Percentiles rank a stretch among this genome's conserved stretches.
Evolutionary conservation across 2,329 filamentous ascomycete genomes (phyloP).

Genomic region (Diplodia mutila): DNA sequence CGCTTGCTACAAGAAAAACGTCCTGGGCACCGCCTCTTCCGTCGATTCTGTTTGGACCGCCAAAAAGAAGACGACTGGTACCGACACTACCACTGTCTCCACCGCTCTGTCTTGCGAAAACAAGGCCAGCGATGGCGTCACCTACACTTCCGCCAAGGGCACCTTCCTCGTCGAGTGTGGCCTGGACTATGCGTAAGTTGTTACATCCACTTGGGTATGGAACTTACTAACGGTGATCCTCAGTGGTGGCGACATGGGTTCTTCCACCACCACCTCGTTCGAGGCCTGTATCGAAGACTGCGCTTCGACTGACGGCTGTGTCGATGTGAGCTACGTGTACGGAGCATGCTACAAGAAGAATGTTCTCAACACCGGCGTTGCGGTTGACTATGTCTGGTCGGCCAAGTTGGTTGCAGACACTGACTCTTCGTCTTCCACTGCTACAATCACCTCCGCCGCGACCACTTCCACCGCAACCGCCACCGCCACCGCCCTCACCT

Average conservation of each 20-base stretch:
- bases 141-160: conserved; percentile 27
- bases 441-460: neutral
- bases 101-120: conserved; percentile 22
- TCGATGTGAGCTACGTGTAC: conserved; percentile 21
- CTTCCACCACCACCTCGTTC: conserved; percentile 6
- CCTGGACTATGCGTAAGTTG: neutral
- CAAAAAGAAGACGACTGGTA: neutral
- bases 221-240: too few species aligned
- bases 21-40: neutral
- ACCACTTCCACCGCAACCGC: neutral
- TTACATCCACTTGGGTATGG: too few species aligned
- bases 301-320: conserved; percentile 22
- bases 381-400: conserved; percentile 19
- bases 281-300: conserved; percentile 19
- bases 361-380: neutral
- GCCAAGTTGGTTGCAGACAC: conserved; percentile 15
- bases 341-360: conserved; percentile 26
- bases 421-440: neutral
- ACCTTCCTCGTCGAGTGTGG: conserved; percentile 27
- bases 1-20: conserved; percentile 32
- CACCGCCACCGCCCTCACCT: neutral
- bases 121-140: conserved; percentile 24
- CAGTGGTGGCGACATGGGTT: conserved; percentile 20
- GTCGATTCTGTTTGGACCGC: neutral
- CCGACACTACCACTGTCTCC: neutral